Conservation (phyloP, 2,329 filamentous ascomycete species). For the Fusarium lyarnte region DNA sequence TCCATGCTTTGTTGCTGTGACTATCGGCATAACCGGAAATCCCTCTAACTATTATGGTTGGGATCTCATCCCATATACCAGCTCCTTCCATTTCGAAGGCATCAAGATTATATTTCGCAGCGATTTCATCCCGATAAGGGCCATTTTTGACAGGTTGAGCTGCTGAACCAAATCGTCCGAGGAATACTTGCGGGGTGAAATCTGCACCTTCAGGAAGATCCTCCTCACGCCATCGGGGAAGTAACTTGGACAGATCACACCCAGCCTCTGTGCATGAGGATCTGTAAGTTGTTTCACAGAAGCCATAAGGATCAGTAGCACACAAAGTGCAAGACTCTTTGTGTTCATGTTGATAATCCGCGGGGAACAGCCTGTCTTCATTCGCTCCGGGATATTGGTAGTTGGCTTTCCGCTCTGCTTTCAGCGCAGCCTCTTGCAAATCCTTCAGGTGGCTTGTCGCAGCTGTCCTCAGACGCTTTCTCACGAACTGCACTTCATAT, state of each 20-base stretch:
- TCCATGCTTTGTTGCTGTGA: neutral
- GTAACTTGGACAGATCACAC: neutral
- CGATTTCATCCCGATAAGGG: conserved; percentile 46
- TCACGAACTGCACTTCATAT: neutral
- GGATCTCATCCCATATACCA: conserved; percentile 46
- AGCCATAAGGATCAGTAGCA: rapidly evolving
- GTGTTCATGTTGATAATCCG: neutral
- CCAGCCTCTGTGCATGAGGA: neutral
- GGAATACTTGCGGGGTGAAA: neutral
- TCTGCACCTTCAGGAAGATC: rapidly evolving
- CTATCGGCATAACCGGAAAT: conserved; percentile 6
- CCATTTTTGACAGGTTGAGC: conserved; percentile 51
- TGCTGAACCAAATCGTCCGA: conserved; percentile 46
- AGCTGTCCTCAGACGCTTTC: neutral
- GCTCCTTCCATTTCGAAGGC: conserved; percentile 49
- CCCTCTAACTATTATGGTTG: conserved; percentile 49
- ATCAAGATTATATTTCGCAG: conserved; percentile 22
- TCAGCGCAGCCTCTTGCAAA: neutral
- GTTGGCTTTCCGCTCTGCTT: neutral
- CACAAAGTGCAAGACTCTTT: neutral
- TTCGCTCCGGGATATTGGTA: neutral
- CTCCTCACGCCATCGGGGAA: neutral
- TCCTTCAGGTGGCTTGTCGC: neutral
- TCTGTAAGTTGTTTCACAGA: neutral
- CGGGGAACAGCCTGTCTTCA: neutral